A percentile compares a stretch with the other conserved stretches of the same genome.
phyloP scores from a whole-genome alignment of 129 eudicot genomes.

The Arctium lappa region DNA sequence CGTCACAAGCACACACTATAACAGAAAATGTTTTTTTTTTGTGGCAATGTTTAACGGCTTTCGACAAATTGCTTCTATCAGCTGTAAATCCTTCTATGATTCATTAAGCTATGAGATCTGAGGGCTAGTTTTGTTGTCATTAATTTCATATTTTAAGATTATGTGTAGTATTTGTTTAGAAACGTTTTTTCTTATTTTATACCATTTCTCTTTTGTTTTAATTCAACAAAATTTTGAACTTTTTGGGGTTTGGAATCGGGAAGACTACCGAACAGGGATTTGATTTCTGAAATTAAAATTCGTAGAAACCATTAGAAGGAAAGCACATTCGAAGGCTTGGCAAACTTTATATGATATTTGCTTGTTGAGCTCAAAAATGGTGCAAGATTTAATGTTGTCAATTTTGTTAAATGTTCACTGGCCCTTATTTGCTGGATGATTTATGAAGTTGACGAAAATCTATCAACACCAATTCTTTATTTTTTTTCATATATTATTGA shows the following conservation, averaged over 20 bases:
- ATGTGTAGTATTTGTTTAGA: too few species aligned
- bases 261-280: too few species aligned
- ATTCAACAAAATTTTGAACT: too few species aligned
- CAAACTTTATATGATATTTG: neutral
- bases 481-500: too few species aligned
- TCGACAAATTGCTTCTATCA: neutral
- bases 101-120: constrained; percentile 34
- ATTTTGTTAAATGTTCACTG: neutral
- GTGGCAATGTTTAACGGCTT: neutral
- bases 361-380: constrained; percentile 32
- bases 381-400: constrained; percentile 30
- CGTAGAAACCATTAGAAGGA: neutral
- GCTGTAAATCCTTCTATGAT: constrained; percentile 23
- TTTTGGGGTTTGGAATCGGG: neutral
- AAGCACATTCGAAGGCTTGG: constrained; percentile 41
- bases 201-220: too few species aligned
- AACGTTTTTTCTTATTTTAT: too few species aligned
- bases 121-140: neutral
- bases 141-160: too few species aligned
- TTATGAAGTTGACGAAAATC: constrained; percentile 18
- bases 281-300: neutral
- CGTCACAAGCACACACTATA: constrained; percentile 7
- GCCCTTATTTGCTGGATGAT: constrained; percentile 16
- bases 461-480: too few species aligned
- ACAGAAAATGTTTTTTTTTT: neutral